These are phyloP conservation scores for Pleurotus sapidus DNA, from an alignment of 768 basidiomycete species.

Conservation along the genomic window DNA sequence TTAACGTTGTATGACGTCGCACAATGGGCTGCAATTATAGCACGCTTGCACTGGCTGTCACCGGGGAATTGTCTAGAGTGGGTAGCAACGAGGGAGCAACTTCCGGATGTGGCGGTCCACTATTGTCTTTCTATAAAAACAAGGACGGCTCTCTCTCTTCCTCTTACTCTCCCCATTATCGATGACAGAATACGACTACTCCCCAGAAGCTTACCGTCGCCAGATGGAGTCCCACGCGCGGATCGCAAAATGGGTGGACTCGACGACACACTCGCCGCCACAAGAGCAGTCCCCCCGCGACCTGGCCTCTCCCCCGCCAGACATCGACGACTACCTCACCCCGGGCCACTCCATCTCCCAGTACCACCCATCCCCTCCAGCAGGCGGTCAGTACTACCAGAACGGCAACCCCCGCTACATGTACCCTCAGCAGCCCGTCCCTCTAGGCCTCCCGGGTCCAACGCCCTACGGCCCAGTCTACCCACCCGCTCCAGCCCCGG, in stretches of 20 bases:
- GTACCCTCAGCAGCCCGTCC: background rate
- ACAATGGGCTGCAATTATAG: too few relatives aligned
- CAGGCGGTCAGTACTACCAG: background rate
- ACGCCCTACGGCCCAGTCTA: background rate
- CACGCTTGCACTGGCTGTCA: too few relatives aligned
- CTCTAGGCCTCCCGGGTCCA: background rate
- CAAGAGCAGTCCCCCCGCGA: background rate
- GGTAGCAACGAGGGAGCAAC: too few relatives aligned
- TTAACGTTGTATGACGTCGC: too few relatives aligned
- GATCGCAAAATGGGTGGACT: conserved; percentile 1
- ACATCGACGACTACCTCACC: background rate
- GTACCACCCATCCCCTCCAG: background rate
- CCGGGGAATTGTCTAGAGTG: too few relatives aligned
- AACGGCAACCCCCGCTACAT: background rate
- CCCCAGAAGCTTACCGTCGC: background rate
- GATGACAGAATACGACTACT: conserved; percentile 2
- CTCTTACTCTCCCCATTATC: too few relatives aligned
- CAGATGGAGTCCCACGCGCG: background rate
- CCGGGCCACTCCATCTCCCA: background rate
- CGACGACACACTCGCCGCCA: background rate
- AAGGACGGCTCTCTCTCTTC: too few relatives aligned
- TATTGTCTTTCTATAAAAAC: too few relatives aligned
- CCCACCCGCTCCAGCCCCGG: background rate
- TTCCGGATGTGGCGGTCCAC: too few relatives aligned
- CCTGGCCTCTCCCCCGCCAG: background rate